Evolutionary conservation across 305 asterid species (phyloP).

Genomic region (Salvia sclarea): DNA sequence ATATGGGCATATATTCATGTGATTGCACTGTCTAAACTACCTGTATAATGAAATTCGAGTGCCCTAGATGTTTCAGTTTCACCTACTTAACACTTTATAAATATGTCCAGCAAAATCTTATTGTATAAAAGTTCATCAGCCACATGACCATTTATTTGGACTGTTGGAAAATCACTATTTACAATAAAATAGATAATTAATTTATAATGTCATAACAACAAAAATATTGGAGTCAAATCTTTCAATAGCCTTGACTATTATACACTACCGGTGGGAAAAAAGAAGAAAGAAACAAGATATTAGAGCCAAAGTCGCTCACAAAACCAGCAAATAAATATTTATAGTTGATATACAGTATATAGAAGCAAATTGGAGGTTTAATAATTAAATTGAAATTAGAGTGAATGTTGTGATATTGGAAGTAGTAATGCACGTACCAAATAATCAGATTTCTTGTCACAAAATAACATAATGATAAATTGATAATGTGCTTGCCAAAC

Average conservation of each 20-base stretch:
- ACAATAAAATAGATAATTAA: neutral
- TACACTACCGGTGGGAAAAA: neutral
- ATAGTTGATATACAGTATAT: neutral
- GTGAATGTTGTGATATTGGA: neutral
- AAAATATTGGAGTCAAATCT: neutral
- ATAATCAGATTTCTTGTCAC: constrained; percentile 20
- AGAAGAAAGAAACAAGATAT: too few relatives aligned
- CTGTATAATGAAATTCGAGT: neutral
- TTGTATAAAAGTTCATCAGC: constrained; percentile 1
- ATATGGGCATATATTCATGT: constrained; percentile 4
- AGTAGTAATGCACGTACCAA: neutral
- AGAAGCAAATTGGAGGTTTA: neutral
- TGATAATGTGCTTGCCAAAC: constrained; percentile 26
- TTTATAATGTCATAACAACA: neutral
- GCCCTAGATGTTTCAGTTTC: constrained; percentile 13
- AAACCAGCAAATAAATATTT: neutral
- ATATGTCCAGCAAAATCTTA: constrained; percentile 2
- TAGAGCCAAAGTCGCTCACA: neutral
- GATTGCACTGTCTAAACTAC: neutral
- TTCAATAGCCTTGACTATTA: neutral
- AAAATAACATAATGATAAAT: constrained; percentile 22
- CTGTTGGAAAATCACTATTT: neutral
- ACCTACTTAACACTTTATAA: constrained; percentile 14
- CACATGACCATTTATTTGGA: constrained; percentile 7
- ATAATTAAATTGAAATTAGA: neutral